Percentiles rank a stretch among this genome's conserved stretches.
phyloP scores from a whole-genome alignment of 2,329 filamentous ascomycete species.

The Aureobasidium sp. region DNA sequence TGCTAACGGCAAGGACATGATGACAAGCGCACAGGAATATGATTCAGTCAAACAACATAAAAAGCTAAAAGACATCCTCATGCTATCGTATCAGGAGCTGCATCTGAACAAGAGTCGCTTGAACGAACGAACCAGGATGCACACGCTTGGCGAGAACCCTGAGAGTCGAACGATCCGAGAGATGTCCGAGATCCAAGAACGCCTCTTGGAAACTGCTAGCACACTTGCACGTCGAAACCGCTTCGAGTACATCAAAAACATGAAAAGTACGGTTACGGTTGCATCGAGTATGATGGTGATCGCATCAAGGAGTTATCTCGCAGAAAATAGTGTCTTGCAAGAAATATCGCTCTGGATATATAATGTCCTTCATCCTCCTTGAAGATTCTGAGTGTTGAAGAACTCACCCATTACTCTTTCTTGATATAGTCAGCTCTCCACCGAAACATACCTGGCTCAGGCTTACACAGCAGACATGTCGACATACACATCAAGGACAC shows the following conservation, averaged over 20 bases:
- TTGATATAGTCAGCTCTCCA: background rate
- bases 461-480: background rate
- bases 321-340: background rate
- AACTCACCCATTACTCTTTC: background rate
- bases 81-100: background rate
- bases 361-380: background rate
- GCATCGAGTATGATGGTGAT: background rate
- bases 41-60: background rate
- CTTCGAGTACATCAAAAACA: constrained; percentile 4
- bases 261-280: background rate
- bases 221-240: background rate
- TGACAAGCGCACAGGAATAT: background rate
- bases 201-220: background rate
- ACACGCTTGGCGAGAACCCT: background rate
- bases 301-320: constrained; percentile 2
- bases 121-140: background rate
- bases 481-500: background rate
- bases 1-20: background rate
- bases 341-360: background rate
- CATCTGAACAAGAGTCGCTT: background rate
- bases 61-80: background rate
- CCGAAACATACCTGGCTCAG: background rate
- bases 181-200: constrained; percentile 4
- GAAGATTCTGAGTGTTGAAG: background rate
- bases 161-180: background rate